Percentiles rank a stretch among this genome's conserved stretches.
Evolutionary conservation across 2,329 filamentous ascomycete species (phyloP).

Genomic region (Tolypocladium guangdongense): DNA sequence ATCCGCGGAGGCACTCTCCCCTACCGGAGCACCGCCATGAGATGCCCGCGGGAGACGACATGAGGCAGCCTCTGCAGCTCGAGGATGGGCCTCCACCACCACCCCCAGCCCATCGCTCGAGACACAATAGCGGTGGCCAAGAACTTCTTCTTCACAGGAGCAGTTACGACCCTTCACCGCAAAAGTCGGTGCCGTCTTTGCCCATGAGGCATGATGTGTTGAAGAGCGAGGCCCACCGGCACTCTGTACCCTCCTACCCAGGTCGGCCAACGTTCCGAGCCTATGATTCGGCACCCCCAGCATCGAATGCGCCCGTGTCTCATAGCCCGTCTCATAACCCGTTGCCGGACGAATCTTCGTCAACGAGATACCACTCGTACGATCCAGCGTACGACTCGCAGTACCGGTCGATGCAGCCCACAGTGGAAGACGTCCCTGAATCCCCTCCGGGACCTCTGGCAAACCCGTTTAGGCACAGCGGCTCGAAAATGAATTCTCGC

Average conservation of each 20-base stretch:
- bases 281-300: slow-evolving; percentile 35
- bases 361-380: slow-evolving; percentile 38
- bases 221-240: slow-evolving; percentile 44
- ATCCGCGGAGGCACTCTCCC: slow-evolving; percentile 21
- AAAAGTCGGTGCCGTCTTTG: slow-evolving; percentile 34
- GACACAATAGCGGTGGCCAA: slow-evolving; percentile 33
- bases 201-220: slow-evolving; percentile 49
- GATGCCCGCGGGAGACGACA: slow-evolving; percentile 17
- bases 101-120: slow-evolving; percentile 41
- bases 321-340: slow-evolving; percentile 17
- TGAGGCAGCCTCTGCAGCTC: slow-evolving; percentile 20
- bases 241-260: slow-evolving; percentile 38
- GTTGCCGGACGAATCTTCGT: slow-evolving; percentile 22
- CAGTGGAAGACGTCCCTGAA: slow-evolving; percentile 53
- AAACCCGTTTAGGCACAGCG: slow-evolving; percentile 15
- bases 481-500: slow-evolving; percentile 12
- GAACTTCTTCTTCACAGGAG: slow-evolving; percentile 29
- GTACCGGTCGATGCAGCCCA: slow-evolving; percentile 46
- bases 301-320: slow-evolving; percentile 15
- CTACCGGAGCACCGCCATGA: slow-evolving; percentile 23
- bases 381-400: slow-evolving; percentile 36
- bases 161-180: slow-evolving; percentile 28
- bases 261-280: slow-evolving; percentile 42
- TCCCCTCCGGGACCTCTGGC: slow-evolving; percentile 23
- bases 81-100: slow-evolving; percentile 41